Evolutionary conservation across 306 rosid genomes (phyloP).

Genomic region (Dalbergia cultrata): DNA sequence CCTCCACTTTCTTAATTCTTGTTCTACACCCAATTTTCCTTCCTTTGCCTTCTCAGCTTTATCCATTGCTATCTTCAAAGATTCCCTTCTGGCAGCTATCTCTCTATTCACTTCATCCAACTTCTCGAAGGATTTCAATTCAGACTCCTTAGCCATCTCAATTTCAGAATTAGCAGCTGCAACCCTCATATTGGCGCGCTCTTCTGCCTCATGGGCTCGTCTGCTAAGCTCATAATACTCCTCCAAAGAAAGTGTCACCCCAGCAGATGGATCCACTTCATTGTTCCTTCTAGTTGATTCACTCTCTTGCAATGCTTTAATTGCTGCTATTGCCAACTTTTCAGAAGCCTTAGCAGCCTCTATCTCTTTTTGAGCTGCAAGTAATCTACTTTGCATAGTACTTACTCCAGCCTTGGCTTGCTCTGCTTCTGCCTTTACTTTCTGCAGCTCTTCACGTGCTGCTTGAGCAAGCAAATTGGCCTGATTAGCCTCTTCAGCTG

Average conservation of each 20-base stretch:
- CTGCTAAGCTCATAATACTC: slow-evolving; percentile 97
- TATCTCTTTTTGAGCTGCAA: slow-evolving; percentile 91
- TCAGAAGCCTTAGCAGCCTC: slow-evolving; percentile 98
- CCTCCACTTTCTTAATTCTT: slow-evolving; percentile 95
- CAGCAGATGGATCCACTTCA: slow-evolving; percentile 63
- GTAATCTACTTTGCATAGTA: slow-evolving; percentile 86
- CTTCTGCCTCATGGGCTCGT: slow-evolving; percentile 94
- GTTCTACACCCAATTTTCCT: slow-evolving; percentile 96
- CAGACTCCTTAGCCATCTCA: slow-evolving; percentile 83
- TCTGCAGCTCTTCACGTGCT: slow-evolving; percentile 78
- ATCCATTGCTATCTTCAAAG: slow-evolving; percentile 80
- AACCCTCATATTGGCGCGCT: slow-evolving; percentile 82
- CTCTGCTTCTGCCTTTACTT: slow-evolving; percentile 82
- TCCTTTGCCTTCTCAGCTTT: slow-evolving; percentile 97
- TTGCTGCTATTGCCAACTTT: slow-evolving; percentile 85
- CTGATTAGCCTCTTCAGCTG: slow-evolving; percentile 86
- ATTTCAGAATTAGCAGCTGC: slow-evolving; percentile 79
- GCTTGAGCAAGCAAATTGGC: slow-evolving; percentile 78
- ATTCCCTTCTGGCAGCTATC: slow-evolving; percentile 79
- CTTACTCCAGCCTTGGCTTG: slow-evolving; percentile 96
- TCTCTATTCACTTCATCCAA: slow-evolving; percentile 83
- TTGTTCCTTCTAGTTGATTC: slow-evolving; percentile 67
- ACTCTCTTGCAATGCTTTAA: slow-evolving; percentile 95
- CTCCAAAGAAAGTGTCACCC: slow-evolving; percentile 85
- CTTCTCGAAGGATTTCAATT: slow-evolving; percentile 76